Evolutionary conservation across 2,329 filamentous ascomycete genomes (phyloP).

Genomic region (Penicillium sp.): DNA sequence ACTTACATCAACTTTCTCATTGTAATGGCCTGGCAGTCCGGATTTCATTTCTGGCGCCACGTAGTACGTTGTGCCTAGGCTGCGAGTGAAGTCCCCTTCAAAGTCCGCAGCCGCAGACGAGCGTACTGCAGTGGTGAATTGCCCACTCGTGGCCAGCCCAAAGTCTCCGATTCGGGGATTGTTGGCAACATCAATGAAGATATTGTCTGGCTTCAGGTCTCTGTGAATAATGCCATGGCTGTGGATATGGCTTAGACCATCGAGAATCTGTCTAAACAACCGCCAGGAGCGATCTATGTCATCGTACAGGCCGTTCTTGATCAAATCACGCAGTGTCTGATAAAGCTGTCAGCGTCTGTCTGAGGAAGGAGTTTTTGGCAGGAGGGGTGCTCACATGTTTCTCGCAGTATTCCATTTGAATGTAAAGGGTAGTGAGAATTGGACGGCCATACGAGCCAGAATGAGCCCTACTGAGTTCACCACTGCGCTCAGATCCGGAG

Average conservation of each 20-base stretch:
- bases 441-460: conserved; percentile 48
- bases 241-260: conserved; percentile 87
- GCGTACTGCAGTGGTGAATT: conserved; percentile 44
- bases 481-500: conserved; percentile 20
- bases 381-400: conserved; percentile 55
- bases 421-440: conserved; percentile 74
- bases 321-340: conserved; percentile 79
- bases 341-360: conserved; percentile 8
- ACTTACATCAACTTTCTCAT: conserved; percentile 81
- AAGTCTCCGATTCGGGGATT: conserved; percentile 97
- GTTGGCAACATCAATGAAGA: conserved; percentile 86
- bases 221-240: conserved; percentile 87
- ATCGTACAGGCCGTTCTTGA: conserved; percentile 66
- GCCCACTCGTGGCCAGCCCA: conserved; percentile 83
- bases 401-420: conserved; percentile 98
- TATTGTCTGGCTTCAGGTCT: conserved; percentile 93
- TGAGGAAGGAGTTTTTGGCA: no score
- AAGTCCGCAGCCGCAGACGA: conserved; percentile 33
- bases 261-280: conserved; percentile 81
- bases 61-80: conserved; percentile 76
- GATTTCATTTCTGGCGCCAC: conserved; percentile 87
- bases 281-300: conserved; percentile 79
- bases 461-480: conserved; percentile 37
- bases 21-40: conserved; percentile 69
- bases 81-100: conserved; percentile 44